A percentile compares a stretch with the other conserved stretches of the same genome.
These are phyloP conservation scores for Sphagnum tenellum DNA, from an alignment of 225 moss, liverwort and hornwort genomes.

Conservation along the genomic window DNA sequence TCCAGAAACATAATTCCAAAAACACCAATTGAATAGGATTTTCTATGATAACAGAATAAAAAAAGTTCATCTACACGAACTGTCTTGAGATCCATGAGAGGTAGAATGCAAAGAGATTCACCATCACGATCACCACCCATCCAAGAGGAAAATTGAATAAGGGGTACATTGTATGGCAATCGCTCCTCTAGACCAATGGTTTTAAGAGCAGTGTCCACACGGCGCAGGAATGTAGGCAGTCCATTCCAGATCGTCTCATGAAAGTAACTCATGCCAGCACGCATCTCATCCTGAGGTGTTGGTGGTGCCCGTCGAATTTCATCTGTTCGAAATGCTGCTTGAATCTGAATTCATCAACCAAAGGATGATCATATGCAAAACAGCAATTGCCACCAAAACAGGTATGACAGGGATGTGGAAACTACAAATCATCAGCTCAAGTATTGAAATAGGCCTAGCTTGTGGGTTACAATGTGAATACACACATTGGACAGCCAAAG, in stretches of 20 bases:
- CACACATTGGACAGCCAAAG: no score
- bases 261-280: conserved; percentile 97
- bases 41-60: no score
- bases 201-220: conserved; percentile 82
- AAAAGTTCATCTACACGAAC: no score
- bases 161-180: conserved; percentile 77
- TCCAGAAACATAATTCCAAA: no score
- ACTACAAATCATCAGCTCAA: no score
- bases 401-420: no score
- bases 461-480: no score
- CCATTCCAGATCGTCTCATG: conserved; percentile 99
- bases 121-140: conserved; percentile 99
- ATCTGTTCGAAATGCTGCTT: conserved; percentile 95
- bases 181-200: conserved; percentile 82
- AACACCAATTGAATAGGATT: no score
- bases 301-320: conserved; percentile 89
- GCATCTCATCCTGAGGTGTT: conserved; percentile 99
- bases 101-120: conserved; percentile 11
- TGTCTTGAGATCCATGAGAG: not conserved
- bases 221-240: conserved; percentile 76
- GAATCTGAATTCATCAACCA: conserved; percentile 39
- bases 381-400: no score
- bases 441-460: no score
- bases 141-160: conserved; percentile 98
- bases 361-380: no score